A percentile compares a stretch with the other conserved stretches of the same genome.
These are phyloP conservation scores for Corrigiola litoralis DNA, from an alignment of 179 eudicot species.

Conservation along the genomic window DNA sequence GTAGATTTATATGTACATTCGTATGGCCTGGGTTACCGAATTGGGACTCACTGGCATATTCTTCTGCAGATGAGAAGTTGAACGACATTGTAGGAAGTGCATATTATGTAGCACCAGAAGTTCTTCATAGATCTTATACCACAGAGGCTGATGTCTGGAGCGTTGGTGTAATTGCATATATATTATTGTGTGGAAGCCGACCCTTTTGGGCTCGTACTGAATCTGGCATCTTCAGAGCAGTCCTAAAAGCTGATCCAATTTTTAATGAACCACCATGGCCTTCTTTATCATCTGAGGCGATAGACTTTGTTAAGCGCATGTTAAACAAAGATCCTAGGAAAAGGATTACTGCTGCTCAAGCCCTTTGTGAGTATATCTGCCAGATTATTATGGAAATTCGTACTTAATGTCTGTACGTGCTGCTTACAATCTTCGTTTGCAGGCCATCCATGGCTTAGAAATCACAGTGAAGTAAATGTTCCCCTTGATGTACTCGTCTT, in stretches of 20 bases:
- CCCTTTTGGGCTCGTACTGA: slow-evolving; percentile 98
- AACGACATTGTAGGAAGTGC: slow-evolving; percentile 95
- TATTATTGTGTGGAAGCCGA: slow-evolving; percentile 86
- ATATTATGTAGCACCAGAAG: slow-evolving; percentile 95
- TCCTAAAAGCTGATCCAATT: slow-evolving; percentile 79
- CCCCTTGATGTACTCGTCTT: slow-evolving; percentile 67
- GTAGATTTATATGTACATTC: neutral
- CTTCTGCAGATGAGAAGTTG: slow-evolving; percentile 64
- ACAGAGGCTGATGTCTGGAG: slow-evolving; percentile 94
- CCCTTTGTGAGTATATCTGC: slow-evolving; percentile 55
- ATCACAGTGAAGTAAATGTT: slow-evolving; percentile 39
- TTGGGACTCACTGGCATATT: neutral
- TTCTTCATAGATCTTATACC: slow-evolving; percentile 78
- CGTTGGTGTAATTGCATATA: slow-evolving; percentile 82
- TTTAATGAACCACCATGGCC: slow-evolving; percentile 90
- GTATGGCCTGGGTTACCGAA: no score
- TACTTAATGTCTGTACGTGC: neutral
- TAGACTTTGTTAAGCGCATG: slow-evolving; percentile 76
- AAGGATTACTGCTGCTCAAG: slow-evolving; percentile 85
- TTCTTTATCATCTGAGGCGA: slow-evolving; percentile 63
- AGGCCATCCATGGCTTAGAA: slow-evolving; percentile 92
- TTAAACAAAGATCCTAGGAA: slow-evolving; percentile 80
- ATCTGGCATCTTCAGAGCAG: slow-evolving; percentile 86
- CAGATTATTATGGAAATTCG: neutral
- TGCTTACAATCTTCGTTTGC: slow-evolving; percentile 17